phyloP scores from a whole-genome alignment of 306 rosid genomes.

The Gastrolobium bilobum region DNA sequence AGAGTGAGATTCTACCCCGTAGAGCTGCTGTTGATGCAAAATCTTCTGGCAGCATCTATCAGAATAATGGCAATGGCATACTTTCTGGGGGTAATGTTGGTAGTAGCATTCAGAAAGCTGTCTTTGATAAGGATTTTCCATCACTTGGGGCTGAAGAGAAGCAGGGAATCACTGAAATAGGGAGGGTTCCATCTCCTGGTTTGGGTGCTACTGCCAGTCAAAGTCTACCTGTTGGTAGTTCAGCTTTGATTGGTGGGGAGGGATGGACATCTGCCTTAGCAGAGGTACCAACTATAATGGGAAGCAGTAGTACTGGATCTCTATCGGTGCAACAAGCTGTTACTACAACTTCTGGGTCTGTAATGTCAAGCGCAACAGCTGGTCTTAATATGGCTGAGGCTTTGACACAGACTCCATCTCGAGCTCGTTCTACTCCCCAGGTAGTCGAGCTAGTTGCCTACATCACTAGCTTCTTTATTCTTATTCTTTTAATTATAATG shows the following conservation, averaged over 20 bases:
- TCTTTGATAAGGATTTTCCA: constrained; percentile 95
- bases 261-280: constrained; percentile 95
- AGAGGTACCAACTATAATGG: constrained; percentile 80
- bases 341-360: constrained; percentile 58
- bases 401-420: constrained; percentile 81
- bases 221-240: constrained; percentile 76
- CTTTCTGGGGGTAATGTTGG: constrained; percentile 64
- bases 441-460: constrained; percentile 56
- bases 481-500: constrained; percentile 27
- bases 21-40: constrained; percentile 69
- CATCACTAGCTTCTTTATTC: constrained; percentile 32
- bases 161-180: constrained; percentile 72
- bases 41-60: constrained; percentile 58
- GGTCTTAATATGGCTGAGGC: constrained; percentile 98
- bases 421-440: constrained; percentile 81
- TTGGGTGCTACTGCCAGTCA: constrained; percentile 75
- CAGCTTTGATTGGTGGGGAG: constrained; percentile 91
- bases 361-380: constrained; percentile 56
- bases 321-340: constrained; percentile 62
- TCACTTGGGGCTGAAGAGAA: constrained; percentile 91
- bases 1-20: constrained; percentile 65
- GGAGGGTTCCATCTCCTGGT: constrained; percentile 89
- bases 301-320: constrained; percentile 73
- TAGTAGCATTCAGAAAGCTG: constrained; percentile 75
- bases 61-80: constrained; percentile 70